Base-by-base conservation (phyloP, 106 monocot genomes). In the Dendrobium huoshanense region DNA sequence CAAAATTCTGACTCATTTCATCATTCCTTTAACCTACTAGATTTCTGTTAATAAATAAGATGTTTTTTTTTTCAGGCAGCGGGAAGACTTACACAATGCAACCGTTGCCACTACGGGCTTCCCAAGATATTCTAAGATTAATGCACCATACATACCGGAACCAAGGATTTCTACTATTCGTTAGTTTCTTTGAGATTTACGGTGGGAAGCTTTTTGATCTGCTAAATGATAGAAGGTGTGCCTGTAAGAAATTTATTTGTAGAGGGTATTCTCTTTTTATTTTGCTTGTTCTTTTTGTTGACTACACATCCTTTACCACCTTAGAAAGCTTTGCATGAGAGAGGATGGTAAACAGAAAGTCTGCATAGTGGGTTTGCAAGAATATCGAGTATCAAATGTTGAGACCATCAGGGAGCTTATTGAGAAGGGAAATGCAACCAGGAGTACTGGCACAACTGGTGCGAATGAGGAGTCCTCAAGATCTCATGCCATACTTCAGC, bases 141-240 rank as follows among this genome's bases (percentile, higher is more conserved):
- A 77, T 97, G 79, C 84, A 86, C 58, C 87, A 92, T 22, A 89
- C 94, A 59, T 97, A 97, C 24, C 85, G 82, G 9, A 94, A 87
- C 80, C 94, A 94, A 82, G 90, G 82, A 54, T 89, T 94, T 75
- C 92, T 90, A 81, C 81, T 96, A 72, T 98, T 94, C 94, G 90
- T 98, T 83, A 98, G 97, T 79, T 98, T 92, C 84, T 98, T 98
- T 81, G 97, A 98, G 81, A 98, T 98, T 67, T 98, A 98, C 87
- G 97, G 97, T 77, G 97, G 97, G 64, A 98, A 97, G 77, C 92
- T 97, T 78, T 97, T 80, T 84, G 96, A 97, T 86, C 96, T 97
- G 77, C 94, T 97, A 41, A 89, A 87, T 79, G 94, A 97, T 70
- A 87, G 96, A 85, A 94, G 96, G 96, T 97, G 55, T 27, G 61